Evolutionary conservation across 257 asterid species (phyloP).

Genomic region (Penstemon davidsonii): DNA sequence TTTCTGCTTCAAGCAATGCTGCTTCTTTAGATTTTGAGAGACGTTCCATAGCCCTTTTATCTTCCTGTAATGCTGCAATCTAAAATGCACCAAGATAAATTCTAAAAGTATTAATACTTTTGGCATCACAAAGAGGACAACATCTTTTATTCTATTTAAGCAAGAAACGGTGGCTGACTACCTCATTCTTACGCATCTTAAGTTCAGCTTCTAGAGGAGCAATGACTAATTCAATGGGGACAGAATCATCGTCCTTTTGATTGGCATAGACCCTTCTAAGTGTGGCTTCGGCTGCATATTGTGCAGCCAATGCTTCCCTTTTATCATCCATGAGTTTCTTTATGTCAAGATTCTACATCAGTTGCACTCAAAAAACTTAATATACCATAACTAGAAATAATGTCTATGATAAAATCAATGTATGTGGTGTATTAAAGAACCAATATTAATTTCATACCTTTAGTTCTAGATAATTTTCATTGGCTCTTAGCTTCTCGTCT

Average conservation of each 20-base stretch:
- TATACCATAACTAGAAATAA: too few species aligned
- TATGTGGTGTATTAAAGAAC: not conserved
- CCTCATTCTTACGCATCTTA: constrained; percentile 79
- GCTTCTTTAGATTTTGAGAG: constrained; percentile 78
- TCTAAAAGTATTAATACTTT: not conserved
- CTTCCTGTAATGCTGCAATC: constrained; percentile 73
- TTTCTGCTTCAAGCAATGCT: constrained; percentile 84
- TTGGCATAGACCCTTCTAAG: constrained; percentile 79
- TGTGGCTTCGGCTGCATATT: constrained; percentile 89
- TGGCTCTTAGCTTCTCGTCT: constrained; percentile 55
- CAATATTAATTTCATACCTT: constrained; percentile 43
- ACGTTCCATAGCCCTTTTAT: constrained; percentile 72
- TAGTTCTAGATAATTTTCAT: constrained; percentile 56
- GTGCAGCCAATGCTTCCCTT: constrained; percentile 77
- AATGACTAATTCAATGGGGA: constrained; percentile 67
- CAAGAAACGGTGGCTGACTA: constrained; percentile 24
- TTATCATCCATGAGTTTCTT: constrained; percentile 64
- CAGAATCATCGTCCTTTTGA: constrained; percentile 66
- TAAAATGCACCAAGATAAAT: constrained; percentile 30
- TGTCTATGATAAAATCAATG: not conserved
- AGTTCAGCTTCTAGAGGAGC: constrained; percentile 94
- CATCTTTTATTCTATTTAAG: not conserved
- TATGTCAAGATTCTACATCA: constrained; percentile 70
- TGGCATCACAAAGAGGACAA: not conserved
- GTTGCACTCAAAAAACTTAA: constrained; percentile 19